Evolutionary conservation across 1,284 basidiomycete species (phyloP).

Genomic region (Trametes sp.): DNA sequence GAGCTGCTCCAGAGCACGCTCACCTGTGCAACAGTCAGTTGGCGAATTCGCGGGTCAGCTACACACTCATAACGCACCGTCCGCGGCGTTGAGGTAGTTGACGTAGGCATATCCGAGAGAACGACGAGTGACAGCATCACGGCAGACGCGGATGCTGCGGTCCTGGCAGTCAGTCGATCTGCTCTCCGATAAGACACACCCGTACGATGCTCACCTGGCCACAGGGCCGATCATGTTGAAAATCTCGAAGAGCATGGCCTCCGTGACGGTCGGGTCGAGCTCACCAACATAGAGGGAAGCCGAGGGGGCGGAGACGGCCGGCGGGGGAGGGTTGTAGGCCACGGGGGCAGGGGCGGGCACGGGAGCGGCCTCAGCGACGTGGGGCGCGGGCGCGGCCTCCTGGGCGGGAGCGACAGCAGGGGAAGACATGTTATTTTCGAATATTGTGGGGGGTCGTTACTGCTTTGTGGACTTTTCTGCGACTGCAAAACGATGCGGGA

Average conservation of each 20-base stretch:
- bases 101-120: constrained; percentile 99
- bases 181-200: constrained; percentile 16
- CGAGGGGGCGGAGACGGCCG: constrained; percentile 73
- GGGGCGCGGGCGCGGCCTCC: constrained; percentile 40
- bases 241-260: constrained; percentile 99
- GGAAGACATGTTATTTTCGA: constrained; percentile 68
- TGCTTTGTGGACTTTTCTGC: constrained; percentile 85
- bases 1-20: constrained; percentile 98
- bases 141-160: constrained; percentile 95
- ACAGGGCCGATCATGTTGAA: constrained; percentile 99
- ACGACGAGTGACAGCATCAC: constrained; percentile 99
- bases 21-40: constrained; percentile 57
- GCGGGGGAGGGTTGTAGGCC: constrained; percentile 65
- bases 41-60: constrained; percentile 12
- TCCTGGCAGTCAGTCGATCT: constrained; percentile 20
- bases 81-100: constrained; percentile 96
- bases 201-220: constrained; percentile 70
- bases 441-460: constrained; percentile 78
- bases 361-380: constrained; percentile 49
- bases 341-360: constrained; percentile 47
- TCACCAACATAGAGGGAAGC: constrained; percentile 99
- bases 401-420: constrained; percentile 45
- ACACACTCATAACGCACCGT: constrained; percentile 68
- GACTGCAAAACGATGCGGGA: constrained; percentile 46
- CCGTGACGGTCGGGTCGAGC: constrained; percentile 96